phyloP scores from a whole-genome alignment of 2,329 filamentous ascomycete species.

The Coniochaeta hoffmannii region DNA sequence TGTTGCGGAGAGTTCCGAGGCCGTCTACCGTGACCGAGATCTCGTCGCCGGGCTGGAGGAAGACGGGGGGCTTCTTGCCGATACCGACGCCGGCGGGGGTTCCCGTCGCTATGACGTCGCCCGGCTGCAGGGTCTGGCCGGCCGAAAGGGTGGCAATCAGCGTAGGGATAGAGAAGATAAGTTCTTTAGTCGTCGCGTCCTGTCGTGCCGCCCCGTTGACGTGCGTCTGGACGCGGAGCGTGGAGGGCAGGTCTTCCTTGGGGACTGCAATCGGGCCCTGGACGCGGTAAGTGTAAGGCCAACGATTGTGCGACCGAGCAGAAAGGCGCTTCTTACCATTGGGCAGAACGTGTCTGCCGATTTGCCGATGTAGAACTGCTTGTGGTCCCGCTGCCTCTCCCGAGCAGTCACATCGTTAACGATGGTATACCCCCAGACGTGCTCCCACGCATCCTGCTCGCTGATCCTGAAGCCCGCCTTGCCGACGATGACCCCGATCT shows the following conservation, averaged over 20 bases:
- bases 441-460: conserved; percentile 35
- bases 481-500: conserved; percentile 49
- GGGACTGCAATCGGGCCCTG: conserved; percentile 45
- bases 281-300: not conserved
- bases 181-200: conserved; percentile 31
- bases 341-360: conserved; percentile 48
- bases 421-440: conserved; percentile 51
- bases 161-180: conserved; percentile 36
- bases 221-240: conserved; percentile 31
- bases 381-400: conserved; percentile 45
- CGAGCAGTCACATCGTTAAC: conserved; percentile 46
- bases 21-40: conserved; percentile 32
- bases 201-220: conserved; percentile 41
- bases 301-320: not conserved
- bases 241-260: conserved; percentile 31
- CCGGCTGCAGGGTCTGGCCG: conserved; percentile 34
- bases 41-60: conserved; percentile 31
- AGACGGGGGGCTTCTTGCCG: conserved; percentile 32
- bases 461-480: conserved; percentile 35
- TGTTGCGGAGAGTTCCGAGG: conserved; percentile 32
- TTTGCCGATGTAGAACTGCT: conserved; percentile 54
- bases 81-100: conserved; percentile 40
- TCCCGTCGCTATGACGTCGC: conserved; percentile 37
- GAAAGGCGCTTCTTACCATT: conserved; percentile 28
- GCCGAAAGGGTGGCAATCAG: conserved; percentile 33